These are phyloP conservation scores for Ogataea populi-albae DNA, from an alignment of 805 yeast species.

Conservation along the genomic window DNA sequence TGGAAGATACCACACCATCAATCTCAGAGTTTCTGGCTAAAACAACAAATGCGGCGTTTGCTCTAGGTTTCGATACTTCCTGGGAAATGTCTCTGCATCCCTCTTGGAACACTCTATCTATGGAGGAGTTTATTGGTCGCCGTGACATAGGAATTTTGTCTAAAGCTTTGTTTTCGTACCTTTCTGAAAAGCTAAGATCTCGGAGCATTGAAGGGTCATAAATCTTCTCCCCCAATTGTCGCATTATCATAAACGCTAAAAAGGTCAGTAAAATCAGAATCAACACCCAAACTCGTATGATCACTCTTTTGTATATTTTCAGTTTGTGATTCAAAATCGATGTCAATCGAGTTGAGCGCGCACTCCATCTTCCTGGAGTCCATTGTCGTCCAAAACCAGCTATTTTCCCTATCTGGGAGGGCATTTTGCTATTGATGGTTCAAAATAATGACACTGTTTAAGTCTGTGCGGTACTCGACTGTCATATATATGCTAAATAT, in stretches of 20 bases:
- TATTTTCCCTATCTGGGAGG: too few relatives aligned
- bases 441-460: too few relatives aligned
- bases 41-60: slow-evolving; percentile 83
- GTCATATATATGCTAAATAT: too few relatives aligned
- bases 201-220: slow-evolving; percentile 9
- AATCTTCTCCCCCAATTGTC: background rate
- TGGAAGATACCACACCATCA: slow-evolving; percentile 69
- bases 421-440: too few relatives aligned
- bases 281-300: slow-evolving; percentile 17
- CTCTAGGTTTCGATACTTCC: slow-evolving; percentile 38
- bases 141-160: slow-evolving; percentile 25
- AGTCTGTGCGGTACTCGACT: too few relatives aligned
- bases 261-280: background rate
- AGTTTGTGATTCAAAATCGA: slow-evolving; percentile 14
- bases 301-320: slow-evolving; percentile 11
- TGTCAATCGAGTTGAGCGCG: too few relatives aligned
- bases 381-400: too few relatives aligned
- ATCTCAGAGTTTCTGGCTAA: slow-evolving; percentile 79
- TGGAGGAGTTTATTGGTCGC: slow-evolving; percentile 22
- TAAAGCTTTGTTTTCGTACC: slow-evolving; percentile 14
- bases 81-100: slow-evolving; percentile 33
- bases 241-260: background rate
- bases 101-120: slow-evolving; percentile 31
- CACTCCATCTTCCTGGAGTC: too few relatives aligned
- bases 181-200: slow-evolving; percentile 17